Evolutionary conservation across 2,329 filamentous ascomycete species (phyloP).

Genomic region (Penicillium fuscoglaucum): DNA sequence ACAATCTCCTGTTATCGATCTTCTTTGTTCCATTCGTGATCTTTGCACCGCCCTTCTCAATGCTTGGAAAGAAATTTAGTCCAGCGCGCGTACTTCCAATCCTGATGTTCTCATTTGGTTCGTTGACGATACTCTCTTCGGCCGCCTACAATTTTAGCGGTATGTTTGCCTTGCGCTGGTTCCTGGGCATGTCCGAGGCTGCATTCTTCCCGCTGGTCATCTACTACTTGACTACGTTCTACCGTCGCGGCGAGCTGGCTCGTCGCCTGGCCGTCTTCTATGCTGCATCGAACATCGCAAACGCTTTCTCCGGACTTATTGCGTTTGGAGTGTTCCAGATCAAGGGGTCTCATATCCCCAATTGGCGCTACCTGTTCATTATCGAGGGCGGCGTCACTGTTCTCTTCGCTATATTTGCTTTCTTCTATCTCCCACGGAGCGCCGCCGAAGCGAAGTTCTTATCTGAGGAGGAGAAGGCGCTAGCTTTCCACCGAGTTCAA

Average conservation of each 20-base stretch:
- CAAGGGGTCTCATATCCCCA: conserved; percentile 47
- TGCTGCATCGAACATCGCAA: conserved; percentile 72
- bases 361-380: conserved; percentile 57
- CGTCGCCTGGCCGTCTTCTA: conserved; percentile 73
- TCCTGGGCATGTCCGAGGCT: conserved; percentile 67
- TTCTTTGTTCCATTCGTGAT: conserved; percentile 76
- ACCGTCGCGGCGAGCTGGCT: conserved; percentile 69
- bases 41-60: conserved; percentile 64
- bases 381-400: conserved; percentile 62
- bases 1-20: conserved; percentile 68
- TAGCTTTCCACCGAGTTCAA: conserved; percentile 73
- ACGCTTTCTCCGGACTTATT: conserved; percentile 62
- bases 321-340: conserved; percentile 64
- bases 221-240: conserved; percentile 66
- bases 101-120: conserved; percentile 69
- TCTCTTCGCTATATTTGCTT: conserved; percentile 63
- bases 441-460: conserved; percentile 67
- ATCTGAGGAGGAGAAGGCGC: conserved; percentile 62
- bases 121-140: conserved; percentile 61
- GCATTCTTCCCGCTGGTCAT: conserved; percentile 71
- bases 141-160: conserved; percentile 62
- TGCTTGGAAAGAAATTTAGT: conserved; percentile 68
- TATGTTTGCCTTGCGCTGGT: conserved; percentile 67
- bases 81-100: conserved; percentile 63
- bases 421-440: conserved; percentile 66